Base-by-base conservation (phyloP, 2,329 filamentous ascomycete species). In the Colletotrichum navitas region DNA sequence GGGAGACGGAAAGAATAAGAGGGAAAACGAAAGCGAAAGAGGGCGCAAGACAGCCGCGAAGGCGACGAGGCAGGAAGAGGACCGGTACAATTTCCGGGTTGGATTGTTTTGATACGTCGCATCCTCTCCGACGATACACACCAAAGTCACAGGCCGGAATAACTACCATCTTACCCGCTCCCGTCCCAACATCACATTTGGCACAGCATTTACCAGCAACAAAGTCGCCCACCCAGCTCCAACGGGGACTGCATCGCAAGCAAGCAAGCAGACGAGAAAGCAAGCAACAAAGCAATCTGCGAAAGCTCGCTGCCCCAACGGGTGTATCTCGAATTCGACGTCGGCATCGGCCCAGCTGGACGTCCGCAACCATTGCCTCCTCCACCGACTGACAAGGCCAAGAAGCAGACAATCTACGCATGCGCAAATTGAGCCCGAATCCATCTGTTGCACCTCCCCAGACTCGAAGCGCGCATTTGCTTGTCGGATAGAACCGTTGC, bases 121-220 rank as follows among this genome's bases (percentile, higher is more conserved):
- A 47, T 47, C 58, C 43, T 61, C 59, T 21, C 43, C 43, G 39
- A 47, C 59, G 59, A 61, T 47, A 47, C 59, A 29, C 29, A 36
- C 29, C 43, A 47, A 49, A 49, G 29, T 49, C 59, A 43, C 29
- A 61, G 43, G 43, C 59, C 36, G 24, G 59, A 61, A 61, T 36
- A 29, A 61, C 34, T 41, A 14, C 52, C 12, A 34, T 34, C 61
- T 16, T 62, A 16, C 58, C 26, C 58, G 39, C 26, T 41, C 49
- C 32, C 49, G 41, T 66, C 36, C 61, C 43, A 49, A n/a, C 59
- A 36, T 43, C 43, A 49, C 43, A 36, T 45, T 32, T 41, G n/a
- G n/a, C 36, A 41, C 54, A 24, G n/a, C 54, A 36, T 21, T 39
- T 34, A 49, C 7, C 43, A 61, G 11, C 58, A 47, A 43, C 26